Conservation (phyloP, 108 stramenopile species). For the Chaetoceros muelleri region DNA sequence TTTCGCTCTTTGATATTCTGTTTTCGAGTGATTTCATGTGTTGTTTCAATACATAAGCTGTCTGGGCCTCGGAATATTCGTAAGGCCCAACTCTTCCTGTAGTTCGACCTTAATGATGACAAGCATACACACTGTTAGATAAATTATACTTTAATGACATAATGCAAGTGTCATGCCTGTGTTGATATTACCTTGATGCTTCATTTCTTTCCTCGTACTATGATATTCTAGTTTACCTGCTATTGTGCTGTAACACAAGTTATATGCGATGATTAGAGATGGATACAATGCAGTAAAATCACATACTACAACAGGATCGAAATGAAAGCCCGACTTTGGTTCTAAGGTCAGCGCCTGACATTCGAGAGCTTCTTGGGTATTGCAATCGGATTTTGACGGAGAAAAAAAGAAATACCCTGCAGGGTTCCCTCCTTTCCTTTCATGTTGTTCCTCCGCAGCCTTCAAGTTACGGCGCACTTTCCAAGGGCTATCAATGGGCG, state of each 20-base stretch:
- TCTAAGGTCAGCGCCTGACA: slow-evolving; percentile 85
- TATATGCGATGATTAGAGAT: slow-evolving; percentile 95
- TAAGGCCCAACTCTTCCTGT: slow-evolving; percentile 54
- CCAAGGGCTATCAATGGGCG: slow-evolving; percentile 78
- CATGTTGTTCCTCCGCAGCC: not conserved
- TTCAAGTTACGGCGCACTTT: slow-evolving; percentile 33
- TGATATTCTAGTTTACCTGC: slow-evolving; percentile 84
- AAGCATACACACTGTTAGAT: not conserved
- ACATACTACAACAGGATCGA: slow-evolving; percentile 91
- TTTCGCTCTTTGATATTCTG: not conserved
- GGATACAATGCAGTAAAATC: slow-evolving; percentile 97
- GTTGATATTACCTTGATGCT: slow-evolving; percentile 12
- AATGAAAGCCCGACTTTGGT: slow-evolving; percentile 81
- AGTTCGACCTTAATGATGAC: slow-evolving; percentile 33
- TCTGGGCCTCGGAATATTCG: slow-evolving; percentile 51
- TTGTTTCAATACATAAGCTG: slow-evolving; percentile 61
- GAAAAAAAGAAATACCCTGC: slow-evolving; percentile 77
- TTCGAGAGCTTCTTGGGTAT: slow-evolving; percentile 79
- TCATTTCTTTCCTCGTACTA: slow-evolving; percentile 70
- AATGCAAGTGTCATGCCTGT: not conserved
- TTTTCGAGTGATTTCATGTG: slow-evolving; percentile 51
- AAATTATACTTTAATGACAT: not conserved
- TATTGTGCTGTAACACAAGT: slow-evolving; percentile 90
- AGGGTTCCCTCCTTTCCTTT: not conserved
- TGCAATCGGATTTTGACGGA: slow-evolving; percentile 63